Base-by-base conservation (phyloP, 257 asterid genomes). In the Asclepias syriaca region DNA sequence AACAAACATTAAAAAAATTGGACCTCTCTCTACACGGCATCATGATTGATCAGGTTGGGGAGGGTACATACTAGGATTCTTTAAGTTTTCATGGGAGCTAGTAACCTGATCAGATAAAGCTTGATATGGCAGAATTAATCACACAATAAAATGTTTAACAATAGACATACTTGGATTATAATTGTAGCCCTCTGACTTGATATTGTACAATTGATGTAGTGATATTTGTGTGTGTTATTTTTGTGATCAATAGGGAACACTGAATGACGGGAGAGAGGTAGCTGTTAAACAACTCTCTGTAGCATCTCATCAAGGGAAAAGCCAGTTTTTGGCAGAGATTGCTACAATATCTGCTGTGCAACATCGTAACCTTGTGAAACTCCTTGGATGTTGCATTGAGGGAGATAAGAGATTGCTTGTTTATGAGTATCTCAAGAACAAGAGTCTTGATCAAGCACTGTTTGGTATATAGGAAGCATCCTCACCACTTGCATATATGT, bases 271-370 rank as follows among this genome's bases (percentile, higher is more conserved):
- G 68, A 85, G 96, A 81, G 84, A 69, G 43, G 81, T 93, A 76
- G 97, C 95, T 53, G 95, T 93, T 49, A 93, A 93, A 77, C 91
- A 86, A 75, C 84, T 93, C 34, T 93, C 97, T 11, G 88, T 88
- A 67, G 88, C 84, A 21, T 93, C 97, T 57, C 96, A 81, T 59
- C 98, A 93, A 77, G 98, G 97, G 51, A 93, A 89, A 84, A 83
- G 88, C 40, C 96, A 93, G 82, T 93, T 93, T 73, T 80, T 88
- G 68, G 93, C 98, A 48, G 98, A 93, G 83, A 90, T 93, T 39
- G 98, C 96, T 34, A 86, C 95, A 32, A 90, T 93, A 72, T 93
- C 98, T 32, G 95, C 97, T 21, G 98, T 93, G 63, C 98, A 93
- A 72, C 98, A 93, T 65, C 96, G 92, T 71, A 93, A 93, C 85